Evolutionary conservation across 2,329 filamentous ascomycete species (phyloP).

Genomic region (Lecanicillium sp.): DNA sequence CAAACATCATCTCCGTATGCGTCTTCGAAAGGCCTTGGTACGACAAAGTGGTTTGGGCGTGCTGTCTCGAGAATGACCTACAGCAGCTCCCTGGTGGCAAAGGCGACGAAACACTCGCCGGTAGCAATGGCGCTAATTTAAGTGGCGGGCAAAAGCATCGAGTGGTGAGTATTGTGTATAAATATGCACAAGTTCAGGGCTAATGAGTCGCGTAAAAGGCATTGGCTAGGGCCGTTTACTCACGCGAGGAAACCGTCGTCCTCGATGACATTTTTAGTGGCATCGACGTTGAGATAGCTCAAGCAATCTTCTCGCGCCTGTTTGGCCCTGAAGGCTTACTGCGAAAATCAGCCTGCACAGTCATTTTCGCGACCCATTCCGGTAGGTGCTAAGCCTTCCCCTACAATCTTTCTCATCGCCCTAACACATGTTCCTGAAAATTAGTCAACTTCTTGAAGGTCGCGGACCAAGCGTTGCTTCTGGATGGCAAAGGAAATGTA

Average conservation of each 20-base stretch:
- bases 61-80: conserved; percentile 14
- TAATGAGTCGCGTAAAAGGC: too few relatives aligned
- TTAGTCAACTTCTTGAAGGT: conserved; percentile 16
- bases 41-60: conserved; percentile 13
- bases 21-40: conserved; percentile 13
- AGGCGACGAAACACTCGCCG: conserved; percentile 22
- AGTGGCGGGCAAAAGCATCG: conserved; percentile 21
- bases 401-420: too few relatives aligned
- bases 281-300: conserved; percentile 25
- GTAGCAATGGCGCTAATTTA: conserved; percentile 21
- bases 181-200: too few relatives aligned
- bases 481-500: conserved; percentile 2
- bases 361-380: conserved; percentile 1
- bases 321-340: conserved; percentile 21
- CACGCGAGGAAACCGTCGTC: conserved; percentile 13
- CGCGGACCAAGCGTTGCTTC: conserved; percentile 11
- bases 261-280: conserved; percentile 23
- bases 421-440: too few relatives aligned
- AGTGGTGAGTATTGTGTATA: neutral
- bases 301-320: conserved; percentile 25
- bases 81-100: conserved; percentile 13
- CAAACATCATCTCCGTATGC: conserved; percentile 15
- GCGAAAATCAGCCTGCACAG: conserved; percentile 6
- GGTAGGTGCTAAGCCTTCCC: neutral
- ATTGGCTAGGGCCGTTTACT: conserved; percentile 12